A percentile compares a stretch with the other conserved stretches of the same genome.
These are phyloP conservation scores for Beauveria varroae DNA, from an alignment of 2,329 filamentous ascomycete genomes.

Conservation along the genomic window DNA sequence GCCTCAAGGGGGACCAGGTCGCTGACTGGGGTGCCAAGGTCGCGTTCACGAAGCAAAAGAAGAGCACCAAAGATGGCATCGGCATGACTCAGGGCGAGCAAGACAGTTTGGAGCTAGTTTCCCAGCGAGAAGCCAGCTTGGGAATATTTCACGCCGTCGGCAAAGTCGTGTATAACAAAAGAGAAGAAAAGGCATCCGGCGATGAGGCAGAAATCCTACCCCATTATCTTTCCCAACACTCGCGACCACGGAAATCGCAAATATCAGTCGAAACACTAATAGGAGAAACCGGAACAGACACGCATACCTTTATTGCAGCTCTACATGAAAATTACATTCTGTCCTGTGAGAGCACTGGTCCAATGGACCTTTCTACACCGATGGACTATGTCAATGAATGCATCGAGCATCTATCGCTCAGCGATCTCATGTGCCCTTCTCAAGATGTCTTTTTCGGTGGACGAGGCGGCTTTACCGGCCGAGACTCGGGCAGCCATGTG, in stretches of 20 bases:
- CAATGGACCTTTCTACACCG: constrained; percentile 48
- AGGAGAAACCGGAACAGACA: constrained; percentile 89
- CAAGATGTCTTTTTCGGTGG: constrained; percentile 61
- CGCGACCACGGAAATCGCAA: constrained; percentile 55
- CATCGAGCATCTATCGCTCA: constrained; percentile 78
- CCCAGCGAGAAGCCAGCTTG: constrained; percentile 79
- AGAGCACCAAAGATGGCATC: constrained; percentile 46
- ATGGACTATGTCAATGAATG: constrained; percentile 78
- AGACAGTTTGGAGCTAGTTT: constrained; percentile 72
- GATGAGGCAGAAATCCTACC: constrained; percentile 49
- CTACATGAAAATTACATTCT: constrained; percentile 89
- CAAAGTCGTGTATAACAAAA: constrained; percentile 94
- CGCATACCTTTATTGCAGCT: constrained; percentile 79
- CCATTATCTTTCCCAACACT: constrained; percentile 46
- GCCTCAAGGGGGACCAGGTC: constrained; percentile 68
- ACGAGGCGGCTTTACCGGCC: constrained; percentile 43
- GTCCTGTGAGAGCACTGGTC: constrained; percentile 60
- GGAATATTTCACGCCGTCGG: constrained; percentile 96
- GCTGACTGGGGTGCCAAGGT: constrained; percentile 70
- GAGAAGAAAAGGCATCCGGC: constrained; percentile 42
- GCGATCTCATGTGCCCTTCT: constrained; percentile 74
- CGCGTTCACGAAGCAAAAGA: constrained; percentile 61
- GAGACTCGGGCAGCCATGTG: constrained; percentile 59
- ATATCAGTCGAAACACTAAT: constrained; percentile 70
- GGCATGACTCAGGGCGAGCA: constrained; percentile 67